Evolutionary conservation across 257 asterid species (phyloP).

Genomic region (Anisodus tanguticus): DNA sequence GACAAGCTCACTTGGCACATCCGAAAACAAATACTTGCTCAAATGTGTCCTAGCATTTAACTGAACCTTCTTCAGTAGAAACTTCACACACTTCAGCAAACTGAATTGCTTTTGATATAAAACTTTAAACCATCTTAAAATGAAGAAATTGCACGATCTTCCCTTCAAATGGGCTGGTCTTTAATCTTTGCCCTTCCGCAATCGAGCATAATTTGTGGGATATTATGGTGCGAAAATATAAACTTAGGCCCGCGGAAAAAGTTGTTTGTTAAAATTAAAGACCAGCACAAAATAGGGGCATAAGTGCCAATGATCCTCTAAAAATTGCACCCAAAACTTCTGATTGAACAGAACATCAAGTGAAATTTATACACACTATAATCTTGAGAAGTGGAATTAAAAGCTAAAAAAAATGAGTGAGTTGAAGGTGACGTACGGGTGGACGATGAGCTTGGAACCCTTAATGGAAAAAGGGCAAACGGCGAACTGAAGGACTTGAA

Average conservation of each 20-base stretch:
- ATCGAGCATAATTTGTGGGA: too few relatives aligned
- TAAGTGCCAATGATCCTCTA: neutral
- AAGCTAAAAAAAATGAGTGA: neutral
- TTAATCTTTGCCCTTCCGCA: too few relatives aligned
- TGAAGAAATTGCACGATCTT: too few relatives aligned
- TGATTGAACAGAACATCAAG: too few relatives aligned
- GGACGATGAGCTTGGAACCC: conserved; percentile 66
- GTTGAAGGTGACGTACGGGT: conserved; percentile 63
- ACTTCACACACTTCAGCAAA: neutral
- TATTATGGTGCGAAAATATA: too few relatives aligned
- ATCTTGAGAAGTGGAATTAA: too few relatives aligned
- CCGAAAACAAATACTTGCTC: neutral
- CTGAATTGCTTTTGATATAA: neutral
- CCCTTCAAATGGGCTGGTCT: too few relatives aligned
- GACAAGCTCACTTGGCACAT: neutral
- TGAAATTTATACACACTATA: too few relatives aligned
- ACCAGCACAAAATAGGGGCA: too few relatives aligned
- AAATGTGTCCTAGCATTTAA: conserved; percentile 5
- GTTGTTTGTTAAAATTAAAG: too few relatives aligned
- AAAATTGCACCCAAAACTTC: neutral
- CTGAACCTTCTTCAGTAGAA: neutral
- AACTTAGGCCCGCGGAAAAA: too few relatives aligned
- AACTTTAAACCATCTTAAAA: neutral
- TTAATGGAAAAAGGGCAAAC: conserved; percentile 81
- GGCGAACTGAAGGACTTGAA: conserved; percentile 82